These are phyloP conservation scores for Microsporum ferrugineum DNA, from an alignment of 2,329 filamentous ascomycete species.

Conservation along the genomic window DNA sequence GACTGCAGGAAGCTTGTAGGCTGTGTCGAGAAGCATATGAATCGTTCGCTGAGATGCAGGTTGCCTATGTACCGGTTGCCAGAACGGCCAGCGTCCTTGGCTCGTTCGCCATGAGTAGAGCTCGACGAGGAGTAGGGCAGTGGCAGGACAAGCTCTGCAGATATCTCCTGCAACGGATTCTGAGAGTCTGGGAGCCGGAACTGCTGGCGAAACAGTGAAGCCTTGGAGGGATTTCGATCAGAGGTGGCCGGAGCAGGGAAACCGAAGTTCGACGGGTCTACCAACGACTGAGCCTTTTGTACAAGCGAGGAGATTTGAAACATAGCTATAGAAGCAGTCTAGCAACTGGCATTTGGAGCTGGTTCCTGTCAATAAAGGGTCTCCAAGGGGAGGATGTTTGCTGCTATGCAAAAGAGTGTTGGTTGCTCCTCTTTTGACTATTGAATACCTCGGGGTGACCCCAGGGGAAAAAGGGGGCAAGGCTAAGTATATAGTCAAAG, in stretches of 20 bases:
- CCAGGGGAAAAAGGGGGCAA: neutral
- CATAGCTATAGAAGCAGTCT: slow-evolving; percentile 29
- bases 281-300: slow-evolving; percentile 89
- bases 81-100: slow-evolving; percentile 45
- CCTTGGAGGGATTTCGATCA: slow-evolving; percentile 77
- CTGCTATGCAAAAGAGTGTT: too few relatives aligned
- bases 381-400: too few relatives aligned
- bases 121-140: slow-evolving; percentile 46
- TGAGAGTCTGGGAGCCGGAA: slow-evolving; percentile 90
- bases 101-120: slow-evolving; percentile 49
- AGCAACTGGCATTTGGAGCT: neutral
- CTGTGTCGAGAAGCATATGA: slow-evolving; percentile 92
- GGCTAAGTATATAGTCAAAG: neutral
- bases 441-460: neutral
- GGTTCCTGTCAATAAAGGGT: neutral
- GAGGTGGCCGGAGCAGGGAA: slow-evolving; percentile 60
- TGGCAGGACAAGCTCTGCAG: slow-evolving; percentile 82
- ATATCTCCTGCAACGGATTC: slow-evolving; percentile 90
- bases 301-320: slow-evolving; percentile 68
- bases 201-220: slow-evolving; percentile 85
- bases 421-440: too few relatives aligned
- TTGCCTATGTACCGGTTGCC: slow-evolving; percentile 87
- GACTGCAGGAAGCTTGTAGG: slow-evolving; percentile 74
- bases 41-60: slow-evolving; percentile 86
- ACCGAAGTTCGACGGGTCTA: slow-evolving; percentile 74